Evolutionary conservation across 257 asterid genomes (phyloP), one percentile per base, ranked within the genome.

Genomic region (Capsicum chinense): DNA sequence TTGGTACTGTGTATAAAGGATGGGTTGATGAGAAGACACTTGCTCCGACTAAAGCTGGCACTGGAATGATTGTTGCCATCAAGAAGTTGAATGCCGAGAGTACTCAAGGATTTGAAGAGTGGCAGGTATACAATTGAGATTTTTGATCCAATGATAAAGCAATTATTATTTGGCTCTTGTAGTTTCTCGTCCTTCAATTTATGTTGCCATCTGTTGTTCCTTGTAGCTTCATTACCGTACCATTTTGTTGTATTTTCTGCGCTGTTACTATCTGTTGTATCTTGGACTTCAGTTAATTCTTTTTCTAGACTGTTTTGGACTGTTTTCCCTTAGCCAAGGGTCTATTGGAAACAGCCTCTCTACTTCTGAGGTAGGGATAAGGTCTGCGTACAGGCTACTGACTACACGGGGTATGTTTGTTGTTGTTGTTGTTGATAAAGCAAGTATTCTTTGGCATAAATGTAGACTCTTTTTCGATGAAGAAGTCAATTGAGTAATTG

Each of bases 1-100:
- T 90, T 81, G 93, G 93, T 57, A 88, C 91, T 5, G 93, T 90
- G 11, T 88, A 19, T 66, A 90, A 88, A 84, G 93, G 93, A 52
- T 90, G 93, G 93, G 90, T 90, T 70, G 91, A 90, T 85, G 90
- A 86, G 60, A 88, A 85, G 80, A 88, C 90, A 6, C 87, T 88
- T 80, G 64, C 85, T 44, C 90, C 93, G 0, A n/a, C 93, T 52
- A 87, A 56, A 80, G 5, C 69, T 64, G 91, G 91, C 58, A 60
- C 64, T 79, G 93, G 93, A 58, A 84, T 86, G 82, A 82, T 87
- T 47, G 91, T 90, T 86, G 93, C 93, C 48, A 90, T 90, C 79
- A 90, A 90, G 88, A 90, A 90, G 83, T 85, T 90, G 71, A 90
- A 87, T 62, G 37, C 86, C 0, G 91, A 90, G 64, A 88, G 93